Percentiles rank a stretch among this genome's conserved stretches.
Conservation (phyloP, 139 green algal genomes). For the Chlamydomonas asymmetrica region DNA sequence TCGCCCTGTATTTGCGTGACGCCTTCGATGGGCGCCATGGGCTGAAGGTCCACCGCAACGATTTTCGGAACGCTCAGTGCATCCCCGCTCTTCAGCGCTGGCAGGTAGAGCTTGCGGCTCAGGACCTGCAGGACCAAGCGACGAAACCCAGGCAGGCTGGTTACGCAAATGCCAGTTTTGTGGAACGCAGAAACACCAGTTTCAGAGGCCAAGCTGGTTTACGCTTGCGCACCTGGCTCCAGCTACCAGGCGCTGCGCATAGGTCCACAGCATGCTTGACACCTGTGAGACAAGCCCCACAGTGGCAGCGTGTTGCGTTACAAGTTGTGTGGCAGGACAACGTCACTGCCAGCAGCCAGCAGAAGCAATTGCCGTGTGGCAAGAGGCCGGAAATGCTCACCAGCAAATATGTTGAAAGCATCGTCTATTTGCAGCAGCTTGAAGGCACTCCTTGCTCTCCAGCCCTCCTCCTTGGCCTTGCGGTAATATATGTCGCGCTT, state of each 20-base stretch:
- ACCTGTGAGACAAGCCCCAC: constrained; percentile 52
- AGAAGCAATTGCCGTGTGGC: not conserved
- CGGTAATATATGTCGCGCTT: constrained; percentile 96
- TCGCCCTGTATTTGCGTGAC: constrained; percentile 93
- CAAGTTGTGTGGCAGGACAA: no score
- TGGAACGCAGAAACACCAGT: no score
- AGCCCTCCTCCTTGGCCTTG: constrained; percentile 98
- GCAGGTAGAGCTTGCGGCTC: constrained; percentile 87
- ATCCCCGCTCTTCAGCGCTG: constrained; percentile 56
- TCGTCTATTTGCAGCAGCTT: constrained; percentile 99
- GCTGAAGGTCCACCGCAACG: constrained; percentile 97
- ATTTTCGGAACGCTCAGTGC: constrained; percentile 77
- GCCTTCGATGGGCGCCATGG: constrained; percentile 97
- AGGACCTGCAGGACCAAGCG: constrained; percentile 87
- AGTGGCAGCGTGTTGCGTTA: no score
- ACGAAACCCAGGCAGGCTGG: no score
- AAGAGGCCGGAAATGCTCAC: no score
- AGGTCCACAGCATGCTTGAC: constrained; percentile 94
- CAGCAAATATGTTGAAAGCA: constrained; percentile 85
- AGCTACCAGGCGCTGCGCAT: constrained; percentile 95
- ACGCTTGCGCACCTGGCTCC: constrained; percentile 79
- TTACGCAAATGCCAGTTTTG: no score
- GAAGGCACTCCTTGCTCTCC: constrained; percentile 92
- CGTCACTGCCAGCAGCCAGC: not conserved
- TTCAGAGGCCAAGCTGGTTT: not conserved